Evolutionary conservation across 1,284 basidiomycete species (phyloP), one percentile per base, ranked within the genome.

Genomic region (Schizophyllum commune): DNA sequence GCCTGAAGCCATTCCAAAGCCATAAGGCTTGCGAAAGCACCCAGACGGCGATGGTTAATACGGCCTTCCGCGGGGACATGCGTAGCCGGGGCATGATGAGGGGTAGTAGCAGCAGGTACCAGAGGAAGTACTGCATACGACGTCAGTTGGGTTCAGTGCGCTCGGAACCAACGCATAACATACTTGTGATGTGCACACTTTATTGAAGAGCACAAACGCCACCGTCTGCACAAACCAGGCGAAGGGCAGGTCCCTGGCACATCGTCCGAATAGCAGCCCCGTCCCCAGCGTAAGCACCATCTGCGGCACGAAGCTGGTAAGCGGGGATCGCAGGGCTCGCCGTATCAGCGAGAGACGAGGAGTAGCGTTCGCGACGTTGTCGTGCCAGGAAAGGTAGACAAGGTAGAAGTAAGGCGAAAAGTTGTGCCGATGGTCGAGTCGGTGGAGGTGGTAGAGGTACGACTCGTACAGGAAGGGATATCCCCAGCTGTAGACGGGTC

Each of bases 381-480:
- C 39, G 4, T 86, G 84, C 66, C 88, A 88, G 0, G 81, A 84
- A 56, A 98, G 84, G 72, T 99, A 98, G 47, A 91, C 95, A 54
- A 91, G 85, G 72, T 98, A 94, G 74, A 97, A 99, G 77, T 98
- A 98, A 0, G 95, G 92, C 15, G 94, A 94, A 74, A 99, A 99
- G 74, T 99, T 99, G 77, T 99, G 97, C 59, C 96, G 87, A 70
- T 98, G 95, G 74, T 99, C 97, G 22, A 92, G 84, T 39, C 97
- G 85, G 63, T 88, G 83, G 3, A 96, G 75, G 69, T 99, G 97
- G 74, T 99, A 98, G 17, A 98, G 79, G 74, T 95, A 98, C 0
- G 96, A 91, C 72, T 98, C 89, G 62, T 92, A 82, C 27, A 99
- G 76, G 77, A 98, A 98, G 0, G 95, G 89, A 65, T 89, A 80